Conservation (phyloP, 2,329 filamentous ascomycete genomes). For the Nemania abortiva region DNA sequence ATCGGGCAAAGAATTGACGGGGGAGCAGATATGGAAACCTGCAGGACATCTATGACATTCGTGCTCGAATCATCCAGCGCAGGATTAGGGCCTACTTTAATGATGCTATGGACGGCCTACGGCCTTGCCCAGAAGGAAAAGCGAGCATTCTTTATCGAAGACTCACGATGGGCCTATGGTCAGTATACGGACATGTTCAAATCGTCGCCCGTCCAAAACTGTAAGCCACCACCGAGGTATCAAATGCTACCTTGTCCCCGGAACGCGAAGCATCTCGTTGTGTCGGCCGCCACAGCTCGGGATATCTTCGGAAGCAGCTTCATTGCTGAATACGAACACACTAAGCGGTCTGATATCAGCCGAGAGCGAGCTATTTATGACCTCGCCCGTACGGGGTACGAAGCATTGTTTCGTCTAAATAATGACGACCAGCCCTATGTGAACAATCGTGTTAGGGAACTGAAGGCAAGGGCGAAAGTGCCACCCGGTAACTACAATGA, state of each 20-base stretch:
- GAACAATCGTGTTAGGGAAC: conserved; percentile 65
- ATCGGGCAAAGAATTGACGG: conserved; percentile 62
- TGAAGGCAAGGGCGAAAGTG: conserved; percentile 62
- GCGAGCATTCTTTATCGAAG: conserved; percentile 85
- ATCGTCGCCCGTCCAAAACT: conserved; percentile 72
- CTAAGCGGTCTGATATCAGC: conserved; percentile 61
- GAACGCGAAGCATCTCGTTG: conserved; percentile 78
- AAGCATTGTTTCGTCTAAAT: conserved; percentile 78
- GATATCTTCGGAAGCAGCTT: conserved; percentile 74
- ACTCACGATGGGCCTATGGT: conserved; percentile 86
- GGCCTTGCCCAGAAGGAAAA: conserved; percentile 80
- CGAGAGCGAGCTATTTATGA: conserved; percentile 73
- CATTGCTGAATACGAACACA: conserved; percentile 63
- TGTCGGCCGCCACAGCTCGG: conserved; percentile 75
- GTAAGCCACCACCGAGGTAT: conserved; percentile 77
- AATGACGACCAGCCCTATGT: conserved; percentile 76
- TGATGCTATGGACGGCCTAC: conserved; percentile 87
- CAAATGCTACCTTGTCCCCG: conserved; percentile 85
- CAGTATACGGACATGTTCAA: conserved; percentile 79
- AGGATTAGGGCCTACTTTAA: conserved; percentile 80
- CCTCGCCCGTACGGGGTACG: conserved; percentile 76
- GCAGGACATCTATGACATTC: conserved; percentile 79
- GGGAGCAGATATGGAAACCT: conserved; percentile 66
- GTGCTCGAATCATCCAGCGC: conserved; percentile 80
- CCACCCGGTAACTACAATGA: conserved; percentile 60